These are phyloP conservation scores for Phoma herbarum DNA, from an alignment of 2,329 filamentous ascomycete species.

Conservation along the genomic window DNA sequence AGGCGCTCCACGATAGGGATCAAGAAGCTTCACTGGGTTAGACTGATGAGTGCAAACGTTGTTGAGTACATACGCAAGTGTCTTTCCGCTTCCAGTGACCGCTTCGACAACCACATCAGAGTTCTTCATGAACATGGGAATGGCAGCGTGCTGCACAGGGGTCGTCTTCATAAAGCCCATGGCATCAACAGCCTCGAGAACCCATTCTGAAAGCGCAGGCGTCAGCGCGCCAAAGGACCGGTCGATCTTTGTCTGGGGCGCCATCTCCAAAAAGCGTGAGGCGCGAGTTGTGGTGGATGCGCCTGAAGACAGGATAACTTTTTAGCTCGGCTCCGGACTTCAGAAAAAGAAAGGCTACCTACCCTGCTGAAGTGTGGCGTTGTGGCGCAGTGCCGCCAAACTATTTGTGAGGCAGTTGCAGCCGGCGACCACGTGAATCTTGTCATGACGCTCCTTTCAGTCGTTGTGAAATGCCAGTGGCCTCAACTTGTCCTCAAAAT, in stretches of 20 bases:
- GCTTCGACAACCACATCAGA: slow-evolving; percentile 93
- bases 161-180: slow-evolving; percentile 92
- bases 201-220: slow-evolving; percentile 80
- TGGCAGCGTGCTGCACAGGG: slow-evolving; percentile 91
- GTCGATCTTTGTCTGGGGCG: slow-evolving; percentile 44
- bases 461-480: background rate
- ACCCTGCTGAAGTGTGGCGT: slow-evolving; percentile 4
- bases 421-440: slow-evolving; percentile 2
- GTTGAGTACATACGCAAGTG: slow-evolving; percentile 36
- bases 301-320: slow-evolving; percentile 12
- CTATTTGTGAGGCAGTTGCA: background rate
- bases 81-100: slow-evolving; percentile 50
- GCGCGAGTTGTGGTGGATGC: slow-evolving; percentile 16
- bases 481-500: too few species aligned
- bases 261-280: slow-evolving; percentile 33
- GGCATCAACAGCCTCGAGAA: slow-evolving; percentile 80
- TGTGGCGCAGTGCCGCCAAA: slow-evolving; percentile 7
- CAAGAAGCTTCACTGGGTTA: slow-evolving; percentile 63
- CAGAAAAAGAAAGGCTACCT: slow-evolving; percentile 25
- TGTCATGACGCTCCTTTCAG: background rate
- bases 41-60: background rate
- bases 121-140: slow-evolving; percentile 86
- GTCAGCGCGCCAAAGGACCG: slow-evolving; percentile 74
- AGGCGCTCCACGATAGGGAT: slow-evolving; percentile 86
- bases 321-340: slow-evolving; percentile 15